phyloP scores from a whole-genome alignment of 805 yeast genomes.

The Wickerhamomyces sydowiorum region DNA sequence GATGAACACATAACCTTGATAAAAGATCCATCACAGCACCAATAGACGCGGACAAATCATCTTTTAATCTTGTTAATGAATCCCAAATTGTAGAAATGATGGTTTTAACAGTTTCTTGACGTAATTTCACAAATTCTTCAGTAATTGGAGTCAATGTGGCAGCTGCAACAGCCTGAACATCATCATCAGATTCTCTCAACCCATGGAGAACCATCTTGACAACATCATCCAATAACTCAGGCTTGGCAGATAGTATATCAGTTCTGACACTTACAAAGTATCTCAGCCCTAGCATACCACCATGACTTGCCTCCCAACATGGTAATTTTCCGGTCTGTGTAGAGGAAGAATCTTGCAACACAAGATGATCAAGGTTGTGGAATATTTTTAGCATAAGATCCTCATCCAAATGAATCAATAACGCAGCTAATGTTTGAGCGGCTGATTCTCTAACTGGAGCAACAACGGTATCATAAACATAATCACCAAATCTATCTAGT shows the following conservation, averaged over 20 bases:
- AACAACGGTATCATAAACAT: conserved; percentile 93
- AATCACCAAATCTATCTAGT: conserved; percentile 93
- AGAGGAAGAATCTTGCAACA: conserved; percentile 49
- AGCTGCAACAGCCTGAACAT: conserved; percentile 96
- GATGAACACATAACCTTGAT: conserved; percentile 80
- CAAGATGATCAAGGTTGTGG: conserved; percentile 57
- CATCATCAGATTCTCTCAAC: conserved; percentile 75
- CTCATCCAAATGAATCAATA: conserved; percentile 63
- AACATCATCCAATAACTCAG: conserved; percentile 57
- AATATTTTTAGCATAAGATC: conserved; percentile 58
- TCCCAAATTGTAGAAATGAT: conserved; percentile 81
- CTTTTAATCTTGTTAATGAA: conserved; percentile 75
- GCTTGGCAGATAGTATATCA: conserved; percentile 59
- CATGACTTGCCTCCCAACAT: conserved; percentile 97
- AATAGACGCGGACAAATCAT: conserved; percentile 90
- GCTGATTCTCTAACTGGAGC: conserved; percentile 98
- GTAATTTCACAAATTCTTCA: conserved; percentile 69
- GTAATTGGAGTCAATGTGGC: conserved; percentile 89
- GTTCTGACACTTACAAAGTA: conserved; percentile 88
- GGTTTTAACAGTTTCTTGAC: conserved; percentile 38
- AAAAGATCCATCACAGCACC: conserved; percentile 94
- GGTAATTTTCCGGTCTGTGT: conserved; percentile 35
- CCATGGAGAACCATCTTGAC: conserved; percentile 86
- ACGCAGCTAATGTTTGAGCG: conserved; percentile 90
- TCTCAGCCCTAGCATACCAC: conserved; percentile 90